Evolutionary conservation across 768 basidiomycete genomes (phyloP).

Genomic region (Kwoniella dendrophila): DNA sequence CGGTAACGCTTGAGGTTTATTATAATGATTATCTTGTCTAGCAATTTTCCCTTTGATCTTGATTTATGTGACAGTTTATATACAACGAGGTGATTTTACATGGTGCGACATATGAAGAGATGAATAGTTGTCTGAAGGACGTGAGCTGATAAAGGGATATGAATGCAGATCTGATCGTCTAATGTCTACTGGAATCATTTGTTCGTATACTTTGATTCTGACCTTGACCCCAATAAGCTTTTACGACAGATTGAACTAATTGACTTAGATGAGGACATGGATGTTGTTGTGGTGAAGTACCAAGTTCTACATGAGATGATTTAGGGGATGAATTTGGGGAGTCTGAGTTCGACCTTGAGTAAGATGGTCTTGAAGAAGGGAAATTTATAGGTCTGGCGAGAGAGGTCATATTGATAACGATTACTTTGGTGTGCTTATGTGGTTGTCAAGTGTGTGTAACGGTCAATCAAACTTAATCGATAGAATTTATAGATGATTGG

Average conservation of each 20-base stretch:
- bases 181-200: not conserved
- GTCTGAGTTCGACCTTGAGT: not conserved
- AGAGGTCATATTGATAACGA: conserved; percentile 11
- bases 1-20: no score
- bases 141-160: not conserved
- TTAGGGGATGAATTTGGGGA: conserved; percentile 10
- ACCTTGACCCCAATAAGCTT: conserved; percentile 14
- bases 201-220: not conserved
- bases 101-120: not conserved
- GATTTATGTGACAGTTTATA: not conserved
- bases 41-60: no score
- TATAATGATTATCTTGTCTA: no score
- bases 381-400: conserved; percentile 13
- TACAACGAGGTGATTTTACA: conserved; percentile 9
- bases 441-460: not conserved
- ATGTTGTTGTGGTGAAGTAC: conserved; percentile 22
- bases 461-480: no score
- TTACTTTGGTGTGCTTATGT: not conserved
- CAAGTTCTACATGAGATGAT: conserved; percentile 5
- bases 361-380: conserved; percentile 19
- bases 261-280: conserved; percentile 44
- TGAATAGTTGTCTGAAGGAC: not conserved
- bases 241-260: conserved; percentile 30
- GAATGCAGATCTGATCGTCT: no score
- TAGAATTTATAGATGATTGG: no score